A percentile compares a stretch with the other conserved stretches of the same genome.
phyloP scores from a whole-genome alignment of 345 rosid species.

The Rhizophora mangle region DNA sequence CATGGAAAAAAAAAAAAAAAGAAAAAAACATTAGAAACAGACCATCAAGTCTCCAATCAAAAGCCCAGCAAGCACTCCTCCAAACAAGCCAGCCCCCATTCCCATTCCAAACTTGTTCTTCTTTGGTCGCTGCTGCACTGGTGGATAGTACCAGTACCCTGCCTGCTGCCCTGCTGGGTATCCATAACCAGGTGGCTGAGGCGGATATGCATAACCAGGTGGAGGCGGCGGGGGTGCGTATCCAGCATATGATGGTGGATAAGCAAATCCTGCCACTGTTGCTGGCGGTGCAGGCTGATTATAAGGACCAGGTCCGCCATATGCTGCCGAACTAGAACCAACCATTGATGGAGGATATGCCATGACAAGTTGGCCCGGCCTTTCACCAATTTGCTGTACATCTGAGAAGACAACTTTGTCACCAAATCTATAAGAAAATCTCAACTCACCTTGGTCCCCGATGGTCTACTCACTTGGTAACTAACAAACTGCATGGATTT shows the following conservation, averaged over 20 bases:
- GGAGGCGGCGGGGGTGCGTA: slow-evolving; percentile 31
- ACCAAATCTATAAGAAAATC: slow-evolving; percentile 58
- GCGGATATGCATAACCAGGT: slow-evolving; percentile 24
- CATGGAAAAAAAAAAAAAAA: neutral
- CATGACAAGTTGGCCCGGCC: slow-evolving; percentile 6
- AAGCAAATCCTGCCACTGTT: slow-evolving; percentile 15
- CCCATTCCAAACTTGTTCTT: slow-evolving; percentile 62
- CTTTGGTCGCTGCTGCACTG: slow-evolving; percentile 41
- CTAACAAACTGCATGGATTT: slow-evolving; percentile 42
- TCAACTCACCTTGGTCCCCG: slow-evolving; percentile 67
- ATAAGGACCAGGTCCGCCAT: slow-evolving; percentile 12
- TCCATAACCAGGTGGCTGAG: slow-evolving; percentile 33
- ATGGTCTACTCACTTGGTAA: slow-evolving; percentile 63
- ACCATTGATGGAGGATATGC: slow-evolving; percentile 19
- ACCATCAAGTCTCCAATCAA: slow-evolving; percentile 62
- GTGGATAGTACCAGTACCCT: slow-evolving; percentile 40
- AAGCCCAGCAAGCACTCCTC: slow-evolving; percentile 24
- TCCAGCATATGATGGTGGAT: slow-evolving; percentile 24
- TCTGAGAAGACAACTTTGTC: slow-evolving; percentile 17
- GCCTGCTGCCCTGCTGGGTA: slow-evolving; percentile 28
- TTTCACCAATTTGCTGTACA: neutral
- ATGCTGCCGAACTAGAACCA: slow-evolving; percentile 20
- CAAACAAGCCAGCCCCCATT: slow-evolving; percentile 26
- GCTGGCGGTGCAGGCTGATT: slow-evolving; percentile 25
- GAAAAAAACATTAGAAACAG: slow-evolving; percentile 33